Conservation (phyloP, 345 rosid genomes). For the Brassica juncea region DNA sequence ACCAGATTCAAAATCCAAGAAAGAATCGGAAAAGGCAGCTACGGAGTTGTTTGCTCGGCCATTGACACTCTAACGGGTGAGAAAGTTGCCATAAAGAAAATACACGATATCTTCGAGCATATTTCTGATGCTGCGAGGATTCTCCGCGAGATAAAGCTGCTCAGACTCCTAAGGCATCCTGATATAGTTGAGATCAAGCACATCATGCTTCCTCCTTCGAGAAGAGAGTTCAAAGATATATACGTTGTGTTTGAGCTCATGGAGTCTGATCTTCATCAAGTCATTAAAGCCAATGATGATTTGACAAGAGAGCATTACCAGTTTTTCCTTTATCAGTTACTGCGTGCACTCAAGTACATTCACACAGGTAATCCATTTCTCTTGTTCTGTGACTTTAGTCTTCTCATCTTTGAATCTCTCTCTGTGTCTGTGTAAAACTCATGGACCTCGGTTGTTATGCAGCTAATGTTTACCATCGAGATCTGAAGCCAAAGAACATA, state of each 20-base stretch:
- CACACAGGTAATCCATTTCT: conserved; percentile 51
- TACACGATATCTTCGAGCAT: conserved; percentile 80
- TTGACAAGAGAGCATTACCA: conserved; percentile 94
- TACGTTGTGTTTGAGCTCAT: conserved; percentile 96
- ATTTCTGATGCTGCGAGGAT: conserved; percentile 90
- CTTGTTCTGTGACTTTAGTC: background rate
- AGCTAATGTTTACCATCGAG: conserved; percentile 95
- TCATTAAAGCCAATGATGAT: conserved; percentile 95
- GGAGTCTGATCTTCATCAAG: conserved; percentile 98
- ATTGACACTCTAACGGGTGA: conserved; percentile 78
- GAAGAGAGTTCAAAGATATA: conserved; percentile 92
- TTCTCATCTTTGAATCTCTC: background rate
- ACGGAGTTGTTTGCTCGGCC: conserved; percentile 94
- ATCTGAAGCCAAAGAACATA: conserved; percentile 93
- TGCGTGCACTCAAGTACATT: conserved; percentile 90
- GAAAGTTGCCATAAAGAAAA: conserved; percentile 52
- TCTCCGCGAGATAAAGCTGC: conserved; percentile 86
- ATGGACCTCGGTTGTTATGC: conserved; percentile 21
- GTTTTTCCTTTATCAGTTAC: conserved; percentile 90
- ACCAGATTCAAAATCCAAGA: conserved; percentile 83
- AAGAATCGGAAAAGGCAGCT: conserved; percentile 91
- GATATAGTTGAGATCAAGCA: conserved; percentile 96
- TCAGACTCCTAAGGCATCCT: conserved; percentile 83
- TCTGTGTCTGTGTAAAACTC: background rate
- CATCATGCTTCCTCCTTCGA: conserved; percentile 92